phyloP scores from a whole-genome alignment of 257 asterid genomes.

The Solanum commersonii region DNA sequence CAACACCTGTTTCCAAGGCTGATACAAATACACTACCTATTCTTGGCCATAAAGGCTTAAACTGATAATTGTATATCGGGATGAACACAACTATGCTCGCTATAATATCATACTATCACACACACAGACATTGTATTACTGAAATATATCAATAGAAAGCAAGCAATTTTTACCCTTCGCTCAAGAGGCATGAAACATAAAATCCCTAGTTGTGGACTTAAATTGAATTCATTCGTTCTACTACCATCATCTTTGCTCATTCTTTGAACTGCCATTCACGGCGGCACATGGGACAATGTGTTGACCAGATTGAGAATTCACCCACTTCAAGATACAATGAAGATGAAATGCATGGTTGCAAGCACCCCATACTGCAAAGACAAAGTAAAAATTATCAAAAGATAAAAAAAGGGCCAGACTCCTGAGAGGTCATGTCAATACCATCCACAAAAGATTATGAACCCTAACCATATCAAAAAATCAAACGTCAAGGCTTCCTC shows the following conservation, averaged over 20 bases:
- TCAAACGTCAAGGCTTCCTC: constrained; percentile 5
- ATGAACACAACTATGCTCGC: not conserved
- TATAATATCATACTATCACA: not conserved
- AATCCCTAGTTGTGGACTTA: not conserved
- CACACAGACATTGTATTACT: not conserved
- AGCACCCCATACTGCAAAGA: constrained; percentile 63
- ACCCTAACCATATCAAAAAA: not conserved
- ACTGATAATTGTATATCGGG: not conserved
- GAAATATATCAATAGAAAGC: not conserved
- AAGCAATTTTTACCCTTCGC: not conserved
- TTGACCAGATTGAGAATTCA: constrained; percentile 74
- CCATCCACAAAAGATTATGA: not conserved
- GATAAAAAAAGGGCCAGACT: not conserved
- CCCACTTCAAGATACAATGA: constrained; percentile 93
- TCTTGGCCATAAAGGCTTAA: not conserved
- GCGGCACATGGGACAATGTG: constrained; percentile 95
- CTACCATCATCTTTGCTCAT: constrained; percentile 4
- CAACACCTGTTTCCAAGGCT: not conserved
- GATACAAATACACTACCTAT: not conserved
- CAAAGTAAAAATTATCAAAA: not conserved
- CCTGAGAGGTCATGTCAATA: not conserved
- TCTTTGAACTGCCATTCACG: constrained; percentile 92
- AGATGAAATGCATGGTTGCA: constrained; percentile 95
- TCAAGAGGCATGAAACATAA: not conserved
- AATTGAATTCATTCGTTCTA: not conserved